phyloP scores from a whole-genome alignment of 1,284 basidiomycete species.

The Exobasidium cylindrosporum region DNA sequence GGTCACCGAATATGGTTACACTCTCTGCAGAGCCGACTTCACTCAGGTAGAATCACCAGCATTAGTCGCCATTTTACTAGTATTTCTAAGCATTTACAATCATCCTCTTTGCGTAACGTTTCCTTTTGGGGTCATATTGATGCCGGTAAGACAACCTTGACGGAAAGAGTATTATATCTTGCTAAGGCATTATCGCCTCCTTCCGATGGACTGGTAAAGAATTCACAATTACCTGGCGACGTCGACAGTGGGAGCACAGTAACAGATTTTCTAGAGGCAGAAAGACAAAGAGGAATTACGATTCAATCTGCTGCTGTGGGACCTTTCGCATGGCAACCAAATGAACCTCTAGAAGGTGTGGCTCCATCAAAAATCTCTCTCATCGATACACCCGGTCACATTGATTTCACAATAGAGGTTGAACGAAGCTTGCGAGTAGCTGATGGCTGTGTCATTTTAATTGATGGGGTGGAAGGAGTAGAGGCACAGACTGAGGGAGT shows the following conservation, averaged over 20 bases:
- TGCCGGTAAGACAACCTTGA: conserved; percentile 85
- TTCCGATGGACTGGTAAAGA: background rate
- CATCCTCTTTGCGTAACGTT: conserved; percentile 27
- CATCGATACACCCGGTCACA: conserved; percentile 86
- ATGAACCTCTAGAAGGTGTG: background rate
- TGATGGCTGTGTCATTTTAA: conserved; percentile 79
- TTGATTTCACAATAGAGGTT: conserved; percentile 91
- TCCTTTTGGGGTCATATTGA: conserved; percentile 58
- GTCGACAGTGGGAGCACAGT: conserved; percentile 86
- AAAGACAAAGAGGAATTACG: conserved; percentile 83
- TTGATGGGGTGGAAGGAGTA: conserved; percentile 86
- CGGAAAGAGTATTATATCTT: conserved; percentile 76
- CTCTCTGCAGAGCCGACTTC: no score
- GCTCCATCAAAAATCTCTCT: conserved; percentile 67
- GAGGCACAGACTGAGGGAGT: conserved; percentile 85
- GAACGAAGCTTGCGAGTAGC: conserved; percentile 85
- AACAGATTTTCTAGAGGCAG: conserved; percentile 83
- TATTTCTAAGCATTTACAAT: background rate
- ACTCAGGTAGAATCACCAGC: no score
- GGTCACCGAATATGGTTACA: no score
- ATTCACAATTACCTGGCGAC: conserved; percentile 62
- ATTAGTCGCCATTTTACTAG: background rate
- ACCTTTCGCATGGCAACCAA: conserved; percentile 70
- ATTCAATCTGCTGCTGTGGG: conserved; percentile 82
- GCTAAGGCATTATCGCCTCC: conserved; percentile 68